Percentiles rank a stretch among this genome's conserved stretches.
These are phyloP conservation scores for Erodium texanum DNA, from an alignment of 441 rosid species.

Conservation along the genomic window DNA sequence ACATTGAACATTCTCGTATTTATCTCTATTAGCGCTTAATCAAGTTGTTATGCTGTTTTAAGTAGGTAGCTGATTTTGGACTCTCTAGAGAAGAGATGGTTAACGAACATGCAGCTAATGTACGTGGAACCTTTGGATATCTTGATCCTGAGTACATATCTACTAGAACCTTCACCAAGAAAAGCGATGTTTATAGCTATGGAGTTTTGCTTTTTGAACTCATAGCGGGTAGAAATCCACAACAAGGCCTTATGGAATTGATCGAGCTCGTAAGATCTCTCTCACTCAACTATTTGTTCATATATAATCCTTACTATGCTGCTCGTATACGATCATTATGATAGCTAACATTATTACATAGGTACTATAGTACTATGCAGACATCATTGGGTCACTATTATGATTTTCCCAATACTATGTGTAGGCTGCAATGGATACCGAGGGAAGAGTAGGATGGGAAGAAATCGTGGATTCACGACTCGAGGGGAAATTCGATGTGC, in stretches of 20 bases:
- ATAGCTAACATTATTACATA: too few species aligned
- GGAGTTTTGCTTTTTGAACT: constrained; percentile 93
- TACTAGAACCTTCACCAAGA: constrained; percentile 72
- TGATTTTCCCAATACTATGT: not conserved
- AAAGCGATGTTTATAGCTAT: constrained; percentile 89
- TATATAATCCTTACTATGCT: too few species aligned
- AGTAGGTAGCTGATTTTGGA: constrained; percentile 94
- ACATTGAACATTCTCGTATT: not conserved
- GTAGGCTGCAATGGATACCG: constrained; percentile 84
- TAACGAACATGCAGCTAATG: constrained; percentile 60
- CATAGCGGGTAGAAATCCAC: constrained; percentile 88
- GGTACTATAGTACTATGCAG: too few species aligned
- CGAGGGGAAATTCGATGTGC: constrained; percentile 57
- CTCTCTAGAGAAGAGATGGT: constrained; percentile 96
- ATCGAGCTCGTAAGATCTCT: constrained; percentile 68
- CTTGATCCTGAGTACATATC: constrained; percentile 96
- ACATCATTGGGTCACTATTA: too few species aligned
- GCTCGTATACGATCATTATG: too few species aligned
- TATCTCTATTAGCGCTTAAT: not conserved
- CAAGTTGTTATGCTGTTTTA: constrained; percentile 6
- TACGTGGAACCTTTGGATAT: constrained; percentile 89
- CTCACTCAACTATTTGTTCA: not conserved
- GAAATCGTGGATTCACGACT: constrained; percentile 78
- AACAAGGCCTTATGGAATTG: constrained; percentile 91
- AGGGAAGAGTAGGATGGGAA: constrained; percentile 88